Evolutionary conservation across 2,329 filamentous ascomycete genomes (phyloP), one percentile per base, ranked within the genome.

Genomic region (Paecilomyces fulvus): DNA sequence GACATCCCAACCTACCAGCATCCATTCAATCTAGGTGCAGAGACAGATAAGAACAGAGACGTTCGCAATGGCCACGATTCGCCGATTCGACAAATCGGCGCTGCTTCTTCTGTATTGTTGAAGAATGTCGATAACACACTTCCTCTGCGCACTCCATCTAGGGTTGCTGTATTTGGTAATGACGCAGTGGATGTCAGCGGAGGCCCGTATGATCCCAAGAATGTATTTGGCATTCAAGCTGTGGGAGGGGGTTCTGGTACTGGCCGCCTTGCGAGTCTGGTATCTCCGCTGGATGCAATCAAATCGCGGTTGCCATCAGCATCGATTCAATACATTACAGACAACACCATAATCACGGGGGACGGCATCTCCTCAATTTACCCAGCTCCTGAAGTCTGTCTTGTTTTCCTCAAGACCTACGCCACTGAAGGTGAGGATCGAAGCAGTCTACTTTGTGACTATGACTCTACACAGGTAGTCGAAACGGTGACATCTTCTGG

Each of bases 41-140:
- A 50, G 33, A 55, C 59, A 2, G 58, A 61, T 49, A 52, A 60
- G 30, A 56, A 56, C n/a, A 55, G 57, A 28, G 85, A 95, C 65
- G 91, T 94, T 9, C 87, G 84, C 49, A 80, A 72, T 28, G 79
- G 91, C 54, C 90, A 95, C 67, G 83, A 75, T 46, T 67, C 73
- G 14, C 75, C 89, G 54, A 92, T 95, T 60, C 84, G 90, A 1
- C 43, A 52, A 9, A 57, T 59, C 7, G 57, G 57, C 10, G 25
- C 52, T 49, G 57, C 57, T n/a, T 54, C 55, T 20, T 50, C 57
- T 8, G 80, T 85, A 2, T 66, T 78, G 65, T 57, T 81, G 14
- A 81, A 81, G 67, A 84, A 84, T 55, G 65, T 63, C 1, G 74
- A 77, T 55, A 69, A 72, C 8, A 67, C 77, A 1, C 71, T 84